Conservation (phyloP, 257 asterid genomes). For the Hygrophila difformis region DNA sequence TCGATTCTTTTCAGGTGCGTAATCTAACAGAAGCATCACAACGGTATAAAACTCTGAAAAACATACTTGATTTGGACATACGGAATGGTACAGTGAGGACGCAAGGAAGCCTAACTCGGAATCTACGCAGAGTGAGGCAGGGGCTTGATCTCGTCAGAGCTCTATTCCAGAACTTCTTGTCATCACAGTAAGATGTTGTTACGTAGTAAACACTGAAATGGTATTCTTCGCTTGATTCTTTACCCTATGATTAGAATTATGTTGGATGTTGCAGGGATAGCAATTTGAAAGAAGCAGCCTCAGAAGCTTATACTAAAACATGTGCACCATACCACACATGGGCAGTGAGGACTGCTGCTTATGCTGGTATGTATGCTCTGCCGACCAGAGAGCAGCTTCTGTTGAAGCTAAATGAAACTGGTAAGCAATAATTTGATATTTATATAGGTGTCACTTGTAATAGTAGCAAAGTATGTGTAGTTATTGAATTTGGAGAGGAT, state of each 20-base stretch:
- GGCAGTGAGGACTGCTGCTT: slow-evolving; percentile 90
- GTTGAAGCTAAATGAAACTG: slow-evolving; percentile 65
- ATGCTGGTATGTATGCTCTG: slow-evolving; percentile 94
- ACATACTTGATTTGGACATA: slow-evolving; percentile 51
- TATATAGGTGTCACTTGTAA: neutral
- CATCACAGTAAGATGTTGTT: slow-evolving; percentile 82
- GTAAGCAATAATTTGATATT: slow-evolving; percentile 27
- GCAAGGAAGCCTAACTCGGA: slow-evolving; percentile 82
- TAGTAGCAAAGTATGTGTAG: no score
- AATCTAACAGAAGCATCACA: slow-evolving; percentile 69
- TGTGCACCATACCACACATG: slow-evolving; percentile 97
- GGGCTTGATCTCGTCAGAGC: slow-evolving; percentile 93
- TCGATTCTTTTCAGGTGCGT: slow-evolving; percentile 44
- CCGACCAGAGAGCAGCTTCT: slow-evolving; percentile 92
- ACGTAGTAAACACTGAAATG: no score
- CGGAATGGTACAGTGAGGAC: slow-evolving; percentile 55
- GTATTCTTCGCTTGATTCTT: no score
- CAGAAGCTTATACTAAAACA: slow-evolving; percentile 68
- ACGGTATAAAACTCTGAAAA: slow-evolving; percentile 42
- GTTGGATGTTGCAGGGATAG: slow-evolving; percentile 43
- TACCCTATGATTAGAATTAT: no score
- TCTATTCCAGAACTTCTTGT: slow-evolving; percentile 68
- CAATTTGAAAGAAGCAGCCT: slow-evolving; percentile 74
- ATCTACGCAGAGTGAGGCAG: slow-evolving; percentile 92
- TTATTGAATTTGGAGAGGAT: neutral